phyloP scores from a whole-genome alignment of 768 basidiomycete genomes.

The Boletus patriciae region DNA sequence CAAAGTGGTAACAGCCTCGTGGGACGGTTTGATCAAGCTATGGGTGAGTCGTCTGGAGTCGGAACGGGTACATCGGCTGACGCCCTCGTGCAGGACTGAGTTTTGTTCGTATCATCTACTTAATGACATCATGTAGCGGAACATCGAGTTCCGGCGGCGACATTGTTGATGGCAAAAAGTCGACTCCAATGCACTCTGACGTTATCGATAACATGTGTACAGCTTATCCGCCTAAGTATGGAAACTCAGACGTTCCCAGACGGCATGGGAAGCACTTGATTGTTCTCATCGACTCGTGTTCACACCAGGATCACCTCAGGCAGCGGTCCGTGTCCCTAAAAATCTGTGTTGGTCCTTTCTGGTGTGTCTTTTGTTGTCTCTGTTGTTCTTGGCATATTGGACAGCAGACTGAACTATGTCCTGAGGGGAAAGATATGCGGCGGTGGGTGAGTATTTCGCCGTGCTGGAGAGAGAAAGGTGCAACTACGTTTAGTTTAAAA shows the following conservation, averaged over 20 bases:
- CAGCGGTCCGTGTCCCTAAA: too few relatives aligned
- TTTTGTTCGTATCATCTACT: constrained; percentile 2
- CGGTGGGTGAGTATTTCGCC: not conserved
- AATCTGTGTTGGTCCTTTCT: too few relatives aligned
- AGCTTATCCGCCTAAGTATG: not conserved
- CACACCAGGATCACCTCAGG: too few relatives aligned
- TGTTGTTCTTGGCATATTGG: not conserved
- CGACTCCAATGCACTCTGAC: not conserved
- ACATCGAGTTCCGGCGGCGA: not conserved
- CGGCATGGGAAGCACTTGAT: too few relatives aligned
- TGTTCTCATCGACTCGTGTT: too few relatives aligned
- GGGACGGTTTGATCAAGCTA: constrained; percentile 97
- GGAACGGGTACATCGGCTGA: not conserved
- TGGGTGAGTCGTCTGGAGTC: constrained; percentile 64
- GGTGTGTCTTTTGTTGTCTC: too few relatives aligned
- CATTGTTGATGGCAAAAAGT: too few relatives aligned
- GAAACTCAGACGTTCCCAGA: too few relatives aligned
- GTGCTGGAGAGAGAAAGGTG: constrained; percentile 6
- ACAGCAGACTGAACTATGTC: not conserved
- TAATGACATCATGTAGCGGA: constrained; percentile 4
- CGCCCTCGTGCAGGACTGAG: constrained; percentile 32
- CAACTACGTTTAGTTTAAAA: not conserved
- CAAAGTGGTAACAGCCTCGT: constrained; percentile 94
- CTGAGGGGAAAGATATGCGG: not conserved
- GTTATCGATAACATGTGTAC: constrained; percentile 8